Evolutionary conservation across 2,329 filamentous ascomycete species (phyloP).

Genomic region (Aureobasidium melanogenum): DNA sequence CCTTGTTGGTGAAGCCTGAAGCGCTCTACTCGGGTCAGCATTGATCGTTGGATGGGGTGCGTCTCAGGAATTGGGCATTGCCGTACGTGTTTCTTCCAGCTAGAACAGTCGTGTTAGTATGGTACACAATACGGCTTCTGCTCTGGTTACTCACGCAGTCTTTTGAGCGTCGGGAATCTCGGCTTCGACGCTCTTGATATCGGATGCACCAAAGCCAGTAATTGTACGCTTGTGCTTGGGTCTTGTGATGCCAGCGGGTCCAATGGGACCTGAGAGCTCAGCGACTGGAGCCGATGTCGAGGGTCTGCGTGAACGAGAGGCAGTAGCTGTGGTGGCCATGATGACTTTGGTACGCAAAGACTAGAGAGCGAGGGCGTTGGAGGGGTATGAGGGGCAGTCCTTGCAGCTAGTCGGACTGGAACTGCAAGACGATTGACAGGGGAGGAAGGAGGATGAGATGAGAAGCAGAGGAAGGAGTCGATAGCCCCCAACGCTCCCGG

Average conservation of each 20-base stretch:
- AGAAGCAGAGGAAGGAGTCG: constrained; percentile 1
- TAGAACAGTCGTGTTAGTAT: constrained; percentile 20
- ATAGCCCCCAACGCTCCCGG: neutral
- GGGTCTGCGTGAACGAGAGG: constrained; percentile 66
- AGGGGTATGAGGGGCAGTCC: neutral
- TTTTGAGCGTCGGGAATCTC: constrained; percentile 82
- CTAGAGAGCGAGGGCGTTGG: neutral
- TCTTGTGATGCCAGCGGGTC: constrained; percentile 69
- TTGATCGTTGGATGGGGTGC: neutral
- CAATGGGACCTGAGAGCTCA: constrained; percentile 76
- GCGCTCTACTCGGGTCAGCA: constrained; percentile 41
- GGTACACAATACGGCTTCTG: constrained; percentile 10
- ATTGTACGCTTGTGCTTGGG: constrained; percentile 97
- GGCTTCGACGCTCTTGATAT: constrained; percentile 92
- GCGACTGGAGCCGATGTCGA: constrained; percentile 75
- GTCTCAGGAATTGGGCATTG: neutral
- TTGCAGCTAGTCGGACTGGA: neutral
- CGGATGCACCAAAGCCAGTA: constrained; percentile 80
- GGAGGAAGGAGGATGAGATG: neutral
- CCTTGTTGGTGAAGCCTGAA: constrained; percentile 64
- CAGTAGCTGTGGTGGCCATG: constrained; percentile 23
- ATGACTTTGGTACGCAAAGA: neutral
- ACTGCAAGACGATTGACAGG: constrained; percentile 6
- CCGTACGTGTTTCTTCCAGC: constrained; percentile 54
- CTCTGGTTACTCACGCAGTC: constrained; percentile 55